A percentile compares a stretch with the other conserved stretches of the same genome.
Evolutionary conservation across 2,329 filamentous ascomycete species (phyloP).

Genomic region (Alternaria ethzedia): DNA sequence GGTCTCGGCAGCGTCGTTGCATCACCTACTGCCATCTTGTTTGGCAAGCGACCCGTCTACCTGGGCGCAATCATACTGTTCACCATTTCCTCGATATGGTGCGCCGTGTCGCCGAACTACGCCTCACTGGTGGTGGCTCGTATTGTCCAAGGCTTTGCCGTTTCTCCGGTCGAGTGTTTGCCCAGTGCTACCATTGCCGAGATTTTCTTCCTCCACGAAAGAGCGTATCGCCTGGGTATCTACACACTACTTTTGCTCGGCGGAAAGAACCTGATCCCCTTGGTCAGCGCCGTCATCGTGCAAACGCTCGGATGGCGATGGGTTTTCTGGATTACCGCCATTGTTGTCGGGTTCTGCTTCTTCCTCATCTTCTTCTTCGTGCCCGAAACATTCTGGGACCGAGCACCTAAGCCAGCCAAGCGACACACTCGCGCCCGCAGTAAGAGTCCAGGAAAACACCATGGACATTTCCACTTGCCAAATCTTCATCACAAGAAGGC

Average conservation of each 20-base stretch:
- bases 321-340: conserved; percentile 89
- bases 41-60: conserved; percentile 89
- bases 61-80: conserved; percentile 79
- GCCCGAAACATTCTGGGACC: conserved; percentile 95
- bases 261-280: conserved; percentile 87
- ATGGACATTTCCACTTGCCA: conserved; percentile 33
- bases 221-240: conserved; percentile 90
- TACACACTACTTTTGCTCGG: conserved; percentile 89
- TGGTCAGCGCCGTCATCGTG: conserved; percentile 87
- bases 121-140: conserved; percentile 79
- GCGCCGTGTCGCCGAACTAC: conserved; percentile 82
- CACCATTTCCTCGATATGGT: conserved; percentile 79
- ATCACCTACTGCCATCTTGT: conserved; percentile 90
- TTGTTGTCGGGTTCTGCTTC: conserved; percentile 75
- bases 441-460: conserved; percentile 38
- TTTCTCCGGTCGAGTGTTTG: conserved; percentile 89
- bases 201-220: conserved; percentile 94
- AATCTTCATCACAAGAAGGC: conserved; percentile 27
- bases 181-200: conserved; percentile 94
- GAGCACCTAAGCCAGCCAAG: conserved; percentile 66
- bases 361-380: conserved; percentile 85
- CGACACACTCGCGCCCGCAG: conserved; percentile 40
- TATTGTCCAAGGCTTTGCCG: conserved; percentile 84
- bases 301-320: conserved; percentile 81
- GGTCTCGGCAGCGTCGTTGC: conserved; percentile 83